Evolutionary conservation across 1,284 basidiomycete species (phyloP).

Genomic region (Naganishia albida): DNA sequence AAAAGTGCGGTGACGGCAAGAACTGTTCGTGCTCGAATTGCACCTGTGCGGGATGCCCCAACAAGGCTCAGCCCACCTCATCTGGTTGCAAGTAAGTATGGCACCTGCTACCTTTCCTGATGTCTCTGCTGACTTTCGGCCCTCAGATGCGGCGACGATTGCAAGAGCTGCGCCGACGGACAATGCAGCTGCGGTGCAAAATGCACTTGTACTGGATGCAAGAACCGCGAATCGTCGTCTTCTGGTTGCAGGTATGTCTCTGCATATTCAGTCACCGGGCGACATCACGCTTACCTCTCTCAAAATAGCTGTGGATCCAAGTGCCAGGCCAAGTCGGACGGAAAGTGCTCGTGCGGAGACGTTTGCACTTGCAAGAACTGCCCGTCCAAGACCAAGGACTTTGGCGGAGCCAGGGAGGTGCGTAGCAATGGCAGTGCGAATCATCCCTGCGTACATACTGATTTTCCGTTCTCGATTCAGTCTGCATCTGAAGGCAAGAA

Average conservation of each 20-base stretch:
- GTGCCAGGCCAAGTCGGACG: constrained; percentile 27
- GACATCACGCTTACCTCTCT: not conserved
- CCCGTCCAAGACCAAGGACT: constrained; percentile 20
- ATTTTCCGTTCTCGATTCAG: not conserved
- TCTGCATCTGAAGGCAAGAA: constrained; percentile 21
- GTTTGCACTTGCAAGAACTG: constrained; percentile 23
- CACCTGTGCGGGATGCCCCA: constrained; percentile 11
- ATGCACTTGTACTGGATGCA: constrained; percentile 18
- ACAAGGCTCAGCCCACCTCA: constrained; percentile 8
- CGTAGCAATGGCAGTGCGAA: not conserved
- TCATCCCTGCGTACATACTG: not conserved
- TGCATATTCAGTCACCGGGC: not conserved
- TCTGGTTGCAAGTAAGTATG: constrained; percentile 18
- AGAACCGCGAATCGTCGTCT: constrained; percentile 4
- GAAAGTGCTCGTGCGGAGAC: constrained; percentile 15
- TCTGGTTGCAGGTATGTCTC: constrained; percentile 20
- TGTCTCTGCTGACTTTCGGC: not conserved
- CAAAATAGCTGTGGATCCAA: constrained; percentile 16
- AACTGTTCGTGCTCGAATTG: constrained; percentile 18
- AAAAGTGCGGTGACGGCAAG: constrained; percentile 17
- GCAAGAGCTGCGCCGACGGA: constrained; percentile 15
- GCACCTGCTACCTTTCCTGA: not conserved
- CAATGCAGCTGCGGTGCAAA: constrained; percentile 20
- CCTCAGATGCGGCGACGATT: constrained; percentile 19
- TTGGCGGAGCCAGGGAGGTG: constrained; percentile 15